Evolutionary conservation across 1,284 basidiomycete species (phyloP).

Genomic region (Rhodotorula glutinis): DNA sequence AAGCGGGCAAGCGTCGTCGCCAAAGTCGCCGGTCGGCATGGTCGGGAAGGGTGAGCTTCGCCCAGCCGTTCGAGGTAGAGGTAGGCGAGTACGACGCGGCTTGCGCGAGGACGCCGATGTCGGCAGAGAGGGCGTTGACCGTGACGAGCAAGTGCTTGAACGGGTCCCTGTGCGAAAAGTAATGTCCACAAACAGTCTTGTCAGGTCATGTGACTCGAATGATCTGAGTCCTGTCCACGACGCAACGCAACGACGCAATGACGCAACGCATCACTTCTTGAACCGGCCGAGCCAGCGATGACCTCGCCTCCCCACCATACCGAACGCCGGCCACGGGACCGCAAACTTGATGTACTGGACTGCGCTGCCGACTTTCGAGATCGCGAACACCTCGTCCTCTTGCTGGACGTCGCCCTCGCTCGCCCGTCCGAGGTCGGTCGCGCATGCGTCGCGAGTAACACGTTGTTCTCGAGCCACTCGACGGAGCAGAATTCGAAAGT

Average conservation of each 20-base stretch:
- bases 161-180: conserved; percentile 46
- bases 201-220: conserved; percentile 41
- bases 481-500: conserved; percentile 45
- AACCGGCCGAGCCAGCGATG: conserved; percentile 49
- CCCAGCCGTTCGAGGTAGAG: conserved; percentile 45
- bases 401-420: conserved; percentile 47
- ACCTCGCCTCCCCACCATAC: conserved; percentile 45
- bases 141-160: conserved; percentile 53
- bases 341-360: conserved; percentile 47
- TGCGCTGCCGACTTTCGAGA: conserved; percentile 25
- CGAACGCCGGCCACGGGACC: conserved; percentile 50
- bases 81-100: conserved; percentile 11
- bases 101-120: conserved; percentile 46
- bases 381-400: conserved; percentile 47
- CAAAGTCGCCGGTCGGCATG: conserved; percentile 50
- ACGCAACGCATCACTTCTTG: conserved; percentile 47
- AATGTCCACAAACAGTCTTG: conserved; percentile 32
- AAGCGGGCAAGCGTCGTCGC: conserved; percentile 52
- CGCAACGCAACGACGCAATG: too few relatives aligned
- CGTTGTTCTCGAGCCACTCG: conserved; percentile 58
- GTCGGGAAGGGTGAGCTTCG: conserved; percentile 53
- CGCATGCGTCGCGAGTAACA: conserved; percentile 55
- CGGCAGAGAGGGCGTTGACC: conserved; percentile 47
- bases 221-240: too few relatives aligned
- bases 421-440: conserved; percentile 33